A percentile compares a stretch with the other conserved stretches of the same genome.
Evolutionary conservation across 495 filamentous ascomycete genomes (phyloP).

Genomic region (Pyrenula massariospora): DNA sequence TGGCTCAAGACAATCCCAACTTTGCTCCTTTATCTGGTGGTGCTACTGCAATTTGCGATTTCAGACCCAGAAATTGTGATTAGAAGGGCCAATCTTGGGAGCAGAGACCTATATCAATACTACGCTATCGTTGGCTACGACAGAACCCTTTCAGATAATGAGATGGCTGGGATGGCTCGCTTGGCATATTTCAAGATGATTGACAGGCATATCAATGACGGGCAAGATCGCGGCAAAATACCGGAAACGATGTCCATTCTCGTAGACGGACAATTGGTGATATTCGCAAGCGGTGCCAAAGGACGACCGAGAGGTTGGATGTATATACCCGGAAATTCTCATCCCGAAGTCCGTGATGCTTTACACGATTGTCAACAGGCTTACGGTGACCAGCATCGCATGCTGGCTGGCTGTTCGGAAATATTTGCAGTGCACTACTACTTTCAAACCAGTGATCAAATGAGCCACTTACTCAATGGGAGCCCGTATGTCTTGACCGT

Average conservation of each 20-base stretch:
- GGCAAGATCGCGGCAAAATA: not conserved
- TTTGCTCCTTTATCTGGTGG: too few species aligned
- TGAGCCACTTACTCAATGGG: not conserved
- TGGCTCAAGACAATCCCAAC: too few species aligned
- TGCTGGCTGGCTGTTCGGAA: not conserved
- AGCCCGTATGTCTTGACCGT: not conserved
- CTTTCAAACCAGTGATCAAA: not conserved
- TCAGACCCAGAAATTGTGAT: not conserved
- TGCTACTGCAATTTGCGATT: too few species aligned
- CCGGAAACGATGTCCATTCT: not conserved
- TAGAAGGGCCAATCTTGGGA: not conserved
- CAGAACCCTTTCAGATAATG: not conserved
- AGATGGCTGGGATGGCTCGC: not conserved
- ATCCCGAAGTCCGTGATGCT: not conserved
- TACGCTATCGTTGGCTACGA: not conserved
- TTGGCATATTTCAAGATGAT: not conserved
- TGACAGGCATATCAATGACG: not conserved
- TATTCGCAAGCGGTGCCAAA: not conserved
- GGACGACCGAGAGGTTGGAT: not conserved
- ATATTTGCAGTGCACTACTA: not conserved
- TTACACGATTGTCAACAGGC: not conserved
- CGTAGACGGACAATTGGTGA: not conserved
- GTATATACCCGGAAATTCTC: not conserved
- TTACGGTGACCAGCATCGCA: not conserved
- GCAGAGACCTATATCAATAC: not conserved